Evolutionary conservation across 2,329 filamentous ascomycete species (phyloP).

Genomic region (Paecilomyces sp.): DNA sequence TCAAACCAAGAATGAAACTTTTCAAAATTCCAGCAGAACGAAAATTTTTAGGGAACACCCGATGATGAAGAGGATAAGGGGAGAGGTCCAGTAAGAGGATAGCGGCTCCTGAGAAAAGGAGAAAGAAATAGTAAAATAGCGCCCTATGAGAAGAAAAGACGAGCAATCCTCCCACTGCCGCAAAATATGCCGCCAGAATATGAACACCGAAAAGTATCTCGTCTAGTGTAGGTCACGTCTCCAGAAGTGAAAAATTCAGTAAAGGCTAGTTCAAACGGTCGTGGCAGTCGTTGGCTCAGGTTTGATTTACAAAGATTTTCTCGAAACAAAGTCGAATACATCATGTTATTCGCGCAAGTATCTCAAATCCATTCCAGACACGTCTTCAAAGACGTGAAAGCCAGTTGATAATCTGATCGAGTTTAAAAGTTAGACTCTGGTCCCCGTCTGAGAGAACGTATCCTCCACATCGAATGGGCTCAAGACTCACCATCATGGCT

Average conservation of each 20-base stretch:
- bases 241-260: not conserved
- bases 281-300: not conserved
- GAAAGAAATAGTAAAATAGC: not conserved
- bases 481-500: constrained; percentile 34
- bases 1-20: not conserved
- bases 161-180: not conserved
- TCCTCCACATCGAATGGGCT: not conserved
- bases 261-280: not conserved
- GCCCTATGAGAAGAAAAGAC: not conserved
- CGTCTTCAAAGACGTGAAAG: not conserved
- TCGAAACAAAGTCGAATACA: not conserved
- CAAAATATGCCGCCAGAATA: not conserved
- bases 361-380: not conserved
- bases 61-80: not conserved
- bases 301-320: not conserved
- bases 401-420: not conserved
- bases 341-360: not conserved
- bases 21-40: not conserved
- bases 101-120: not conserved
- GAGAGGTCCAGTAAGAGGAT: not conserved
- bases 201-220: not conserved
- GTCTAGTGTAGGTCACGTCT: not conserved
- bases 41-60: not conserved
- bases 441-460: not conserved
- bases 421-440: not conserved